Evolutionary conservation across 202 grass and related monocot genomes (phyloP).

Genomic region (Panicum hallii): DNA sequence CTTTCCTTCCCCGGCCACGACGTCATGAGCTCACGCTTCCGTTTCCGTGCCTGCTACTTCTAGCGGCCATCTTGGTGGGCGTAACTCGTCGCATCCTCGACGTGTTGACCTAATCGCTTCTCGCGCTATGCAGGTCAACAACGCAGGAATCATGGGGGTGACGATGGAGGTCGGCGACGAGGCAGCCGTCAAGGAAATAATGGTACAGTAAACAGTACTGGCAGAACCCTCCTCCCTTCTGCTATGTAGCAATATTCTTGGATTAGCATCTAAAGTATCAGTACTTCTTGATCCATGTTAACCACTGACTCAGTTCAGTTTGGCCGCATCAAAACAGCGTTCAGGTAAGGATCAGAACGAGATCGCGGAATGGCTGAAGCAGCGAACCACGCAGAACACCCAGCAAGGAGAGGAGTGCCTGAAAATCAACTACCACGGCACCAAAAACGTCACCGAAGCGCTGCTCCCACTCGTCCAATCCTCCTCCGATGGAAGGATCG

Average conservation of each 20-base stretch:
- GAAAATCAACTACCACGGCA: constrained; percentile 57
- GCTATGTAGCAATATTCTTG: no score
- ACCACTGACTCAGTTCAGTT: not conserved
- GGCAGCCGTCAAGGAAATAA: not conserved
- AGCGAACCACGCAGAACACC: constrained; percentile 30
- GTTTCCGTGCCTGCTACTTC: not conserved
- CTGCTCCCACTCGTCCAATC: constrained; percentile 52
- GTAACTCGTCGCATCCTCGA: not conserved
- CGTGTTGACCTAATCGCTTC: not conserved
- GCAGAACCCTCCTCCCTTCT: no score
- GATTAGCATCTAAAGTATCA: not conserved
- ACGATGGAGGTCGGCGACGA: constrained; percentile 11
- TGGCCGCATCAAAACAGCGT: constrained; percentile 11
- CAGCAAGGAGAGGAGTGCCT: constrained; percentile 53
- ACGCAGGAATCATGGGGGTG: constrained; percentile 34
- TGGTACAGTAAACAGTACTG: not conserved
- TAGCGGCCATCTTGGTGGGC: not conserved
- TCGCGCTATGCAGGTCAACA: constrained; percentile 36
- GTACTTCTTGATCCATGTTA: not conserved
- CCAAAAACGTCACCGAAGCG: constrained; percentile 54
- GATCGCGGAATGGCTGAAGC: constrained; percentile 19
- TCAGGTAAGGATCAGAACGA: constrained; percentile 18
- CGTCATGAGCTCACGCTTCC: no score
- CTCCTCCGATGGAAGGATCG: constrained; percentile 49
- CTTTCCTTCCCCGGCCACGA: not conserved